phyloP scores from a whole-genome alignment of 2,329 filamentous ascomycete species.

The Truncatella angustata region DNA sequence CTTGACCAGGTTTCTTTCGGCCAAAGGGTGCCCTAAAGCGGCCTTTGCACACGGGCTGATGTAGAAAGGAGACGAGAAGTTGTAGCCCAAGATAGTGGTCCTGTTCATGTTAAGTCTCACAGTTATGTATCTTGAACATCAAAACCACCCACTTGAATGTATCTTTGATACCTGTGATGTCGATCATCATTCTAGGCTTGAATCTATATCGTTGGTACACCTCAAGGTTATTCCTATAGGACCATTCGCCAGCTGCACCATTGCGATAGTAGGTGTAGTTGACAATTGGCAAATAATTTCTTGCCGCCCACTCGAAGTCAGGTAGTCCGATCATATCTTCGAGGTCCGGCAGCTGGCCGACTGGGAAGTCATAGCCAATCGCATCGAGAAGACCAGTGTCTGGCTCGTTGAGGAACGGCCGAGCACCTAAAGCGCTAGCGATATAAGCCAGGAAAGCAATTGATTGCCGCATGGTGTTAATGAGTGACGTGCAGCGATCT shows the following conservation, averaged over 20 bases:
- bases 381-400: slow-evolving; percentile 43
- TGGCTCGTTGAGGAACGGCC: slow-evolving; percentile 43
- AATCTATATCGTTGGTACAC: slow-evolving; percentile 47
- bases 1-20: slow-evolving; percentile 48
- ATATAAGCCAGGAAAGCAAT: slow-evolving; percentile 26
- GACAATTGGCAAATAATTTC: slow-evolving; percentile 41
- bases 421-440: slow-evolving; percentile 37
- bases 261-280: slow-evolving; percentile 59
- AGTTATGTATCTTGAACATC: background rate
- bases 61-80: slow-evolving; percentile 54
- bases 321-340: slow-evolving; percentile 45
- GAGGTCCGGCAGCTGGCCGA: slow-evolving; percentile 38
- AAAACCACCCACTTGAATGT: slow-evolving; percentile 30
- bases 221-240: slow-evolving; percentile 57
- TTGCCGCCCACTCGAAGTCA: slow-evolving; percentile 53
- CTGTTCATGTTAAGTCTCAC: slow-evolving; percentile 18
- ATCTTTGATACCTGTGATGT: slow-evolving; percentile 42
- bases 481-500: background rate
- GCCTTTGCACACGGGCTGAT: slow-evolving; percentile 49
- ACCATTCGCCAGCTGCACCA: slow-evolving; percentile 54
- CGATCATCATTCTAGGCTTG: slow-evolving; percentile 47
- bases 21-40: slow-evolving; percentile 42
- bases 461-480: slow-evolving; percentile 24
- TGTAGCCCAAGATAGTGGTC: slow-evolving; percentile 51
- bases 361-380: slow-evolving; percentile 32